Evolutionary conservation across 768 basidiomycete species (phyloP).

Genomic region (Hydnum rufescens): DNA sequence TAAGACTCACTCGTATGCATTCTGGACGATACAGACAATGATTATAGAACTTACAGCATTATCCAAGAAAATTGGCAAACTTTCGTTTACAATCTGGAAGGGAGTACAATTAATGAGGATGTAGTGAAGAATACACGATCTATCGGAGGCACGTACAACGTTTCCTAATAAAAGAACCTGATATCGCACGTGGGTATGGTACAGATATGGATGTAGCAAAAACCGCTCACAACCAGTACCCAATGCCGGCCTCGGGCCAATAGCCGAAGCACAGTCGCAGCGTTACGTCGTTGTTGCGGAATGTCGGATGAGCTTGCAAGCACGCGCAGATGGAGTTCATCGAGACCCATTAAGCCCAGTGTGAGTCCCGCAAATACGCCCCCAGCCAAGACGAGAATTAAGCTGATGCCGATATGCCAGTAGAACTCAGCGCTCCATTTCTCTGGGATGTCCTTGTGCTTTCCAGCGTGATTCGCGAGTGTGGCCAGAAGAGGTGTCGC

Average conservation of each 20-base stretch:
- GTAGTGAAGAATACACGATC: not conserved
- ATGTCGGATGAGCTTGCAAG: slow-evolving; percentile 68
- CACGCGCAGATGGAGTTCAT: slow-evolving; percentile 78
- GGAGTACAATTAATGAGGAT: slow-evolving; percentile 2
- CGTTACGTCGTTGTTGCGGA: slow-evolving; percentile 41
- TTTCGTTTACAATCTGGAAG: slow-evolving; percentile 9
- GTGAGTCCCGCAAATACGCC: slow-evolving; percentile 89
- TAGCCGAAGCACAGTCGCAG: slow-evolving; percentile 36
- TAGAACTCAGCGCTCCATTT: slow-evolving; percentile 34
- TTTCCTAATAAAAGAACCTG: slow-evolving; percentile 77
- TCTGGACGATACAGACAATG: not conserved
- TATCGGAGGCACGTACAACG: slow-evolving; percentile 25
- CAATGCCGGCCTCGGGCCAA: slow-evolving; percentile 61
- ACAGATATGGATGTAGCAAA: not conserved
- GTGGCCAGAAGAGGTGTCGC: not conserved
- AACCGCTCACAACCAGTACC: slow-evolving; percentile 62
- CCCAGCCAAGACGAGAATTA: slow-evolving; percentile 54
- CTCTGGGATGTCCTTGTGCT: not conserved
- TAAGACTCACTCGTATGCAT: not conserved
- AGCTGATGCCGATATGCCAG: slow-evolving; percentile 48
- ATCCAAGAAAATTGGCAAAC: slow-evolving; percentile 10
- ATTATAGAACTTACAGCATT: slow-evolving; percentile 8
- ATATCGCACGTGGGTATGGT: slow-evolving; percentile 7
- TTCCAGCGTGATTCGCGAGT: not conserved
- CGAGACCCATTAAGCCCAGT: slow-evolving; percentile 83